phyloP scores from a whole-genome alignment of 352 stramenopile genomes.

The Pythium monospermum region DNA sequence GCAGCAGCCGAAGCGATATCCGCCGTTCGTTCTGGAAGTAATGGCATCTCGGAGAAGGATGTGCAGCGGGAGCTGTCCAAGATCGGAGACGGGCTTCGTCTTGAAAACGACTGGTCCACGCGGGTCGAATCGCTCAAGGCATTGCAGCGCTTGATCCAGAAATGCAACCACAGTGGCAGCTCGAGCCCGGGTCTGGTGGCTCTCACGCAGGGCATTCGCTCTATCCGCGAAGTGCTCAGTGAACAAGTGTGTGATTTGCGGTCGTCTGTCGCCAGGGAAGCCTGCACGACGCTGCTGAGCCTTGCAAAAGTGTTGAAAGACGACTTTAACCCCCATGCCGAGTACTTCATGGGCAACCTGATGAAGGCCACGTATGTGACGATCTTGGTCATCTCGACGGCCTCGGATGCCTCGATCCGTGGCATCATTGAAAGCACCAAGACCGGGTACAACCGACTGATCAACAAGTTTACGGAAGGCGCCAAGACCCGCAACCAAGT shows the following conservation, averaged over 20 bases:
- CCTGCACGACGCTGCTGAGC: constrained; percentile 63
- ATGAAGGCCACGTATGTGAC: constrained; percentile 86
- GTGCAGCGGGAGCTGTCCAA: constrained; percentile 53
- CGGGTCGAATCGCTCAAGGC: constrained; percentile 65
- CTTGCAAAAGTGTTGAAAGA: constrained; percentile 57
- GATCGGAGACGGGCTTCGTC: constrained; percentile 49
- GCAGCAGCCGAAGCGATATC: neutral
- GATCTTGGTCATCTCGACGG: constrained; percentile 78
- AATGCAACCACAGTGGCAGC: constrained; percentile 35
- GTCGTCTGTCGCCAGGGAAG: constrained; percentile 74
- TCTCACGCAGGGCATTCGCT: constrained; percentile 41
- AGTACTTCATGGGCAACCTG: constrained; percentile 61
- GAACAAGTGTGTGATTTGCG: constrained; percentile 73
- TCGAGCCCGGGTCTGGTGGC: constrained; percentile 6
- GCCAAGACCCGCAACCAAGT: constrained; percentile 72
- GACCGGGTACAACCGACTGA: constrained; percentile 64
- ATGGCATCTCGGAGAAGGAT: constrained; percentile 45
- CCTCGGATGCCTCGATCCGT: constrained; percentile 65
- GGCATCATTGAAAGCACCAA: constrained; percentile 72
- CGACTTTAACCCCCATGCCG: constrained; percentile 74
- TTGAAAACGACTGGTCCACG: constrained; percentile 74
- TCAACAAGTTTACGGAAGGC: constrained; percentile 77
- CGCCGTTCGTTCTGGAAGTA: neutral
- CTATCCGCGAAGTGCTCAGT: constrained; percentile 56
- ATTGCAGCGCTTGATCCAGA: constrained; percentile 48